A percentile compares a stretch with the other conserved stretches of the same genome.
Evolutionary conservation across 2,329 filamentous ascomycete species (phyloP).

Genomic region (Epichloe typhina): DNA sequence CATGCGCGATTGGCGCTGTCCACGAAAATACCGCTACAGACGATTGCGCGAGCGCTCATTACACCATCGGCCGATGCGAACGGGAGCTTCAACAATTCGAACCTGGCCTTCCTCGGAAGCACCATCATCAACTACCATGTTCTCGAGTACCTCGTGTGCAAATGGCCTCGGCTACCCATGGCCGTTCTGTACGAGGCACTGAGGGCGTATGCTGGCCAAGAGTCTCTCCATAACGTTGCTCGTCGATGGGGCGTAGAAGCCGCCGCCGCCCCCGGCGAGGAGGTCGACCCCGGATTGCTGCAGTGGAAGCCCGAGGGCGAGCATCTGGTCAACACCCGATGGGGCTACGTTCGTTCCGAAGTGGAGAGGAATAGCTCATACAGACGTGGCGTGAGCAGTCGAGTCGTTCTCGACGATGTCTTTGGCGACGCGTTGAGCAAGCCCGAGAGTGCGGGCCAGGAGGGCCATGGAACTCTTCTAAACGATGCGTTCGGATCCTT

Average conservation of each 20-base stretch:
- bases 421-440: constrained; percentile 52
- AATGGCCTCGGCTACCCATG: constrained; percentile 84
- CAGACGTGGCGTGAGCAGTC: constrained; percentile 59
- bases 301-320: constrained; percentile 53
- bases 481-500: constrained; percentile 61
- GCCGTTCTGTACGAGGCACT: constrained; percentile 76
- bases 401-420: constrained; percentile 69
- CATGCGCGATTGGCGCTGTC: constrained; percentile 80
- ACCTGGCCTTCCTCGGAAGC: constrained; percentile 67
- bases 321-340: constrained; percentile 32
- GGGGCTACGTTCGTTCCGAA: constrained; percentile 41
- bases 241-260: constrained; percentile 84
- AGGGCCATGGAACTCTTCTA: constrained; percentile 53
- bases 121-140: constrained; percentile 82
- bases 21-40: constrained; percentile 68
- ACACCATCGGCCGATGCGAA: constrained; percentile 73
- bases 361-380: constrained; percentile 29
- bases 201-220: constrained; percentile 67
- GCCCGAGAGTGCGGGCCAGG: constrained; percentile 13
- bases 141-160: constrained; percentile 75
- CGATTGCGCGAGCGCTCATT: constrained; percentile 73
- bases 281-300: constrained; percentile 83
- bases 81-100: constrained; percentile 75
- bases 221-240: constrained; percentile 60
- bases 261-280: constrained; percentile 73